A percentile compares a stretch with the other conserved stretches of the same genome.
Evolutionary conservation across 139 green algal species (phyloP).

Genomic region (Chlorella vulgaris): DNA sequence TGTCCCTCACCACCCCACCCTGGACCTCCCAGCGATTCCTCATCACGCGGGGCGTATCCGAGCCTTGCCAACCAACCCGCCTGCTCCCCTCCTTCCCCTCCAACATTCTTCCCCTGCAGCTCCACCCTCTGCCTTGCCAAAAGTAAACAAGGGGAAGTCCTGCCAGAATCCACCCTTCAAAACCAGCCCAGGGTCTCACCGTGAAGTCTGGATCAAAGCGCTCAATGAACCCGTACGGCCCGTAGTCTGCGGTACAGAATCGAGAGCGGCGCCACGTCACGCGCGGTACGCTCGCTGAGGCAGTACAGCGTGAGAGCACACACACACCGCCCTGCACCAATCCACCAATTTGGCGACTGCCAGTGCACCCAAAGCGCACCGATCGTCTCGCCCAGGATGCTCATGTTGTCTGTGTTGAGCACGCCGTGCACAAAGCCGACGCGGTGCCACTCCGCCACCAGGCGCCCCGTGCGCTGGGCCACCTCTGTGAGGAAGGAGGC

Average conservation of each 20-base stretch:
- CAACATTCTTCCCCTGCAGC: no score
- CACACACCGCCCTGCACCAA: not conserved
- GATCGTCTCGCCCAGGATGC: slow-evolving; percentile 80
- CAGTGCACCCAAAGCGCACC: no score
- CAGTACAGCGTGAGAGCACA: no score
- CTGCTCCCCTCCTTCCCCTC: no score
- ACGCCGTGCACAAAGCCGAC: slow-evolving; percentile 91
- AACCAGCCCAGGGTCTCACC: not conserved
- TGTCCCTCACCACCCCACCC: no score
- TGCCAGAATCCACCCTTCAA: not conserved
- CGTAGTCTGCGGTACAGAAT: slow-evolving; percentile 53
- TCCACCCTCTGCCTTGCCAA: no score
- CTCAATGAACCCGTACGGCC: slow-evolving; percentile 85
- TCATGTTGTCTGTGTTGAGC: slow-evolving; percentile 99
- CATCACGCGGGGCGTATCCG: no score
- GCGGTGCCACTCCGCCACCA: slow-evolving; percentile 87
- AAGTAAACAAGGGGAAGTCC: not conserved
- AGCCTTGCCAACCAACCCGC: no score
- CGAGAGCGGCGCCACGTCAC: no score
- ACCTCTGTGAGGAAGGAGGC: slow-evolving; percentile 69
- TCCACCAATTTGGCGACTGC: no score
- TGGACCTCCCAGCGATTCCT: no score
- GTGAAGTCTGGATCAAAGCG: slow-evolving; percentile 92
- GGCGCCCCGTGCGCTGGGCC: slow-evolving; percentile 66
- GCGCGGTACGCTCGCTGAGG: no score